Conservation (phyloP, 1,284 basidiomycete species). For the Melampsora occidentalis region DNA sequence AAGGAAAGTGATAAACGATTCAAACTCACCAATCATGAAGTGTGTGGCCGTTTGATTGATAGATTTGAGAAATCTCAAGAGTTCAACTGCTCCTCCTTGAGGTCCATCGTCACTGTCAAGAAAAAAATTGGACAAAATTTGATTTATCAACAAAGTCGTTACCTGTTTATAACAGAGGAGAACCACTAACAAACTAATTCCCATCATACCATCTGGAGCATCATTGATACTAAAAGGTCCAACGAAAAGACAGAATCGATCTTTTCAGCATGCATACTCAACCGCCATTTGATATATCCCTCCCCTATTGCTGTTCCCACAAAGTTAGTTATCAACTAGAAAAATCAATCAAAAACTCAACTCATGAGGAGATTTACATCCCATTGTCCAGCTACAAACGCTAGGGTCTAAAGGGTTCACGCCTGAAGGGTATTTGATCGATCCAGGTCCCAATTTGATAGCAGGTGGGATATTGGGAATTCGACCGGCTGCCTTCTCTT, state of each 20-base stretch:
- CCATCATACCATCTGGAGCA: conserved; percentile 42
- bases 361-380: conserved; percentile 29
- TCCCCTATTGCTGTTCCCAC: no score
- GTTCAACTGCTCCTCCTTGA: conserved; percentile 50
- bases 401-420: conserved; percentile 34
- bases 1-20: conserved; percentile 60
- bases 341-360: conserved; percentile 15
- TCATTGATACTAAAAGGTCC: conserved; percentile 23
- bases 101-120: conserved; percentile 40
- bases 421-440: conserved; percentile 38
- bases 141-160: not conserved
- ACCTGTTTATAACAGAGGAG: not conserved
- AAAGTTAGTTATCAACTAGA: not conserved
- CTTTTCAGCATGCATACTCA: no score
- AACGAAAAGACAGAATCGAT: not conserved
- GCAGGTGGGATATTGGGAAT: conserved; percentile 68
- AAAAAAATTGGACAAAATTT: not conserved
- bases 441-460: conserved; percentile 47
- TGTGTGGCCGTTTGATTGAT: conserved; percentile 68
- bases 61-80: conserved; percentile 63
- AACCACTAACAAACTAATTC: conserved; percentile 30
- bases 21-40: conserved; percentile 69
- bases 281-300: not conserved
- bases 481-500: conserved; percentile 65
- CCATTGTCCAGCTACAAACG: conserved; percentile 41